Conservation (phyloP, 345 rosid genomes). For the Linum trigynum region DNA sequence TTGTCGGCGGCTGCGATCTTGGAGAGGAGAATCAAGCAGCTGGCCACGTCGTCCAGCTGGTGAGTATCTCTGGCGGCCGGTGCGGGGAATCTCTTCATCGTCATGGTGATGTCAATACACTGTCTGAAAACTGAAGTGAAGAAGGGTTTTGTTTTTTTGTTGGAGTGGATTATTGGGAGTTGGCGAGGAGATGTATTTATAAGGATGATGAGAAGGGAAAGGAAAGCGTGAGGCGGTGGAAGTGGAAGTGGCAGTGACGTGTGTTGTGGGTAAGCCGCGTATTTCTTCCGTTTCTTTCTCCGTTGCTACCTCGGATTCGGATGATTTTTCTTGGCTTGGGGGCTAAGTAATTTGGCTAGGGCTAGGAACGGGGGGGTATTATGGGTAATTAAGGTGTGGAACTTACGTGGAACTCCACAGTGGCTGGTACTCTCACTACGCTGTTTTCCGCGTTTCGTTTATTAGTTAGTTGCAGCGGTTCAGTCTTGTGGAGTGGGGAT, state of each 20-base stretch:
- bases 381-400: too few species aligned
- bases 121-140: background rate
- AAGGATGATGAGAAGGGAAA: background rate
- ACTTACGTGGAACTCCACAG: too few species aligned
- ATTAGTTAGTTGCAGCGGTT: too few species aligned
- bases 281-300: conserved; percentile 6
- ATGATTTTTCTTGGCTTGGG: conserved; percentile 3
- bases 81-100: conserved; percentile 32
- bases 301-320: too few species aligned
- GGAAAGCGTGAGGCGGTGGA: background rate
- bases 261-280: conserved; percentile 8
- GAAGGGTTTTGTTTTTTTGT: background rate
- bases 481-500: too few species aligned
- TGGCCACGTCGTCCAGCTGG: conserved; percentile 33
- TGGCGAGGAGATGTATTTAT: background rate
- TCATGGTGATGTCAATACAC: background rate
- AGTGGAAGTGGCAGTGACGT: conserved; percentile 6
- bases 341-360: conserved; percentile 6
- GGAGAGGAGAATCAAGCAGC: conserved; percentile 58
- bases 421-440: too few species aligned
- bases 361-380: background rate
- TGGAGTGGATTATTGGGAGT: background rate
- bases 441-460: too few species aligned
- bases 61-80: conserved; percentile 9
- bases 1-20: conserved; percentile 28